Evolutionary conservation across 2,329 filamentous ascomycete genomes (phyloP).

Genomic region (Botrytis cinerea): DNA sequence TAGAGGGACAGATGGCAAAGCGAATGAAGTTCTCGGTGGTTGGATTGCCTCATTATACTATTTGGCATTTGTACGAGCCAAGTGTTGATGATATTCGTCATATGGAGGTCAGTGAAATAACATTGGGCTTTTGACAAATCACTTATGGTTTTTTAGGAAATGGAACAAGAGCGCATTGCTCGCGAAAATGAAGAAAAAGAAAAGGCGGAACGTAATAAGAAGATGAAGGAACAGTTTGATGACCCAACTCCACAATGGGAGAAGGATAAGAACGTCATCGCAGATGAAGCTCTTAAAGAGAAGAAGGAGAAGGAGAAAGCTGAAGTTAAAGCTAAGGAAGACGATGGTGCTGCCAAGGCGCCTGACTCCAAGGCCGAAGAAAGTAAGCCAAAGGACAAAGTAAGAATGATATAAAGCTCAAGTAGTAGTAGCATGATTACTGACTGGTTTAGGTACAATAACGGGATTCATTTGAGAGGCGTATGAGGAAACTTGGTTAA

Average conservation of each 20-base stretch:
- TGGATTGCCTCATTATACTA: slow-evolving; percentile 94
- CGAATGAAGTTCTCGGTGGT: slow-evolving; percentile 95
- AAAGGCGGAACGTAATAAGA: slow-evolving; percentile 70
- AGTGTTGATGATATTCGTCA: slow-evolving; percentile 95
- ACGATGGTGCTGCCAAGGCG: slow-evolving; percentile 21
- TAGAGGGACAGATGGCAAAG: slow-evolving; percentile 76
- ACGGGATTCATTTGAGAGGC: slow-evolving; percentile 16
- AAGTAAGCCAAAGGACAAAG: slow-evolving; percentile 26
- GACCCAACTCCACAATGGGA: slow-evolving; percentile 82
- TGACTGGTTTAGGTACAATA: slow-evolving; percentile 22
- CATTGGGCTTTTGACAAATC: not conserved
- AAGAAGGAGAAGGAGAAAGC: slow-evolving; percentile 43
- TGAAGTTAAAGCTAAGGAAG: slow-evolving; percentile 18
- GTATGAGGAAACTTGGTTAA: slow-evolving; percentile 22
- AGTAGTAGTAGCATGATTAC: too few species aligned
- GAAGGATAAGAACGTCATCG: slow-evolving; percentile 80
- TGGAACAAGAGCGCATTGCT: slow-evolving; percentile 82
- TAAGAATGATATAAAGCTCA: slow-evolving; percentile 25
- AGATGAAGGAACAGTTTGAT: slow-evolving; percentile 78
- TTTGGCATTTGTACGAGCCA: slow-evolving; percentile 99
- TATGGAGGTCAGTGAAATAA: slow-evolving; percentile 69
- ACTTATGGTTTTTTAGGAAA: slow-evolving; percentile 61
- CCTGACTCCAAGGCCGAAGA: slow-evolving; percentile 18
- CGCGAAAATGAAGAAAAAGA: slow-evolving; percentile 79
- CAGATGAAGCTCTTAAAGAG: slow-evolving; percentile 64